Conservation (phyloP, 2,329 filamentous ascomycete species). For the Botrytis fabae region DNA sequence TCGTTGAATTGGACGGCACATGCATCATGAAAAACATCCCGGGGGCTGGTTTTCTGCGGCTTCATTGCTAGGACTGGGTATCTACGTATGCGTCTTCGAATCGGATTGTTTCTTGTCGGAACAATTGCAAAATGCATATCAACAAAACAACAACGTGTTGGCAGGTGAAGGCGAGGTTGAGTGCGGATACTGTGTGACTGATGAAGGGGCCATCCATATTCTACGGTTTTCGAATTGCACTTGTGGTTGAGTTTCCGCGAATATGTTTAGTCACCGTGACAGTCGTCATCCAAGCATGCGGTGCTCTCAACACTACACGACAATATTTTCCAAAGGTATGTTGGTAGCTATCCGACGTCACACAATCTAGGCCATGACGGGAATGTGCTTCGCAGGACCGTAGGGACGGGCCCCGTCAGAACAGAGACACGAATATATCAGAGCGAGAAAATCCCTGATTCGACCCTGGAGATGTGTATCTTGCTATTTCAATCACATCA, state of each 20-base stretch:
- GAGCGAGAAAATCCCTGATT: background rate
- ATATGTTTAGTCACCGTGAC: constrained; percentile 8
- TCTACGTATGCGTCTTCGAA: background rate
- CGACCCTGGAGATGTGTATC: background rate
- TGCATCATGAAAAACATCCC: background rate
- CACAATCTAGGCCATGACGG: constrained; percentile 9
- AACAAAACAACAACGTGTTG: constrained; percentile 2
- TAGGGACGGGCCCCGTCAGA: constrained; percentile 24
- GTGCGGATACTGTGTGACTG: background rate
- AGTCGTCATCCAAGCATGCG: constrained; percentile 14
- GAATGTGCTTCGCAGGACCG: constrained; percentile 20
- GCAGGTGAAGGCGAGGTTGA: constrained; percentile 9
- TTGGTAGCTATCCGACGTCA: constrained; percentile 21
- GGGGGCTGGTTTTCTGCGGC: background rate
- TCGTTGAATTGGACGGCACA: constrained; percentile 7
- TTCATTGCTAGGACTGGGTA: background rate
- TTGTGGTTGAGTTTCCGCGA: background rate
- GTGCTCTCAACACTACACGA: constrained; percentile 3
- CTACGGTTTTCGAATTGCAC: background rate
- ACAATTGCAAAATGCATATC: background rate
- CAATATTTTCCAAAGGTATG: constrained; percentile 5
- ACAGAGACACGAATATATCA: background rate
- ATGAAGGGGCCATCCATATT: background rate
- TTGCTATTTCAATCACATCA: background rate
- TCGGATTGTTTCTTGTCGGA: background rate